These are phyloP conservation scores for Hysterium pulicare DNA, from an alignment of 2,329 filamentous ascomycete genomes.

Conservation along the genomic window DNA sequence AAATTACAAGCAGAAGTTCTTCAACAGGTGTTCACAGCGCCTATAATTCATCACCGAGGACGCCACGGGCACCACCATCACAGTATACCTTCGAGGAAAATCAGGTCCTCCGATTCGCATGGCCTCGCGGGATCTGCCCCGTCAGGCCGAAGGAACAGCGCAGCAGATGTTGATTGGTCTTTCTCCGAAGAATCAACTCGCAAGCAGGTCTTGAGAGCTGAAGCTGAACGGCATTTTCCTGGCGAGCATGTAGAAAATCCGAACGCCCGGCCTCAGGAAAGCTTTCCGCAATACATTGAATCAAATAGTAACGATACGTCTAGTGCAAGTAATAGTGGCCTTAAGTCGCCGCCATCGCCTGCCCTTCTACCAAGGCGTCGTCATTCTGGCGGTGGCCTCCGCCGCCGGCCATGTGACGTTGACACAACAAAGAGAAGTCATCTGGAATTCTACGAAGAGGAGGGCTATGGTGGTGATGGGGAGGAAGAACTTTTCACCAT, in stretches of 20 bases:
- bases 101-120: constrained; percentile 22
- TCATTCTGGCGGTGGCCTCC: constrained; percentile 82
- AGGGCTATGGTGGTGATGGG: constrained; percentile 77
- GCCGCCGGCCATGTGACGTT: constrained; percentile 68
- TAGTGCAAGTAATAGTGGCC: constrained; percentile 15
- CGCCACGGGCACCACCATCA: constrained; percentile 67
- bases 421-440: constrained; percentile 62
- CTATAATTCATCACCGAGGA: constrained; percentile 76
- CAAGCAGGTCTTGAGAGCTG: constrained; percentile 42
- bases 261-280: neutral
- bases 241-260: constrained; percentile 10
- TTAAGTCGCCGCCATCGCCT: constrained; percentile 31
- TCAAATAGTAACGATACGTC: constrained; percentile 14
- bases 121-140: constrained; percentile 31
- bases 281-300: constrained; percentile 14
- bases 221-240: constrained; percentile 34
- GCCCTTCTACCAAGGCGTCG: constrained; percentile 54
- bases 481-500: constrained; percentile 68
- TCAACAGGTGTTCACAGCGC: constrained; percentile 84
- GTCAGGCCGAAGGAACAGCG: constrained; percentile 35
- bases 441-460: constrained; percentile 88
- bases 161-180: constrained; percentile 31
- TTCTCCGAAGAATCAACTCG: constrained; percentile 37
- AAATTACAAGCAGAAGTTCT: constrained; percentile 86
- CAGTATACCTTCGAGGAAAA: constrained; percentile 53